phyloP scores from a whole-genome alignment of 305 asterid genomes.

The Solanum chacoense region DNA sequence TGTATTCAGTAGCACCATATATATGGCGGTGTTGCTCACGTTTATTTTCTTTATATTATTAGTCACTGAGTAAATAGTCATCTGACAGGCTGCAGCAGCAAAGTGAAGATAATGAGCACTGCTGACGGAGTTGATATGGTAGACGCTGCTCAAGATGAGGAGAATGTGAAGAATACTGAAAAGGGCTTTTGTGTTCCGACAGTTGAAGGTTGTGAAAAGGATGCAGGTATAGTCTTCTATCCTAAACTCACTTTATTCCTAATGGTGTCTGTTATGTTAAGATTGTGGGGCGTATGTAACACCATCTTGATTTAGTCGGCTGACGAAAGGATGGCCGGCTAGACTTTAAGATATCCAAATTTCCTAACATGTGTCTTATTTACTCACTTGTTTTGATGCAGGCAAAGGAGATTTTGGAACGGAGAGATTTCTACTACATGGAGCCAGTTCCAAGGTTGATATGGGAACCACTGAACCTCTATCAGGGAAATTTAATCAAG shows the following conservation, averaged over 20 bases:
- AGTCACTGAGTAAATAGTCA: slow-evolving; percentile 8
- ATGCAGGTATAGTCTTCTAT: slow-evolving; percentile 21
- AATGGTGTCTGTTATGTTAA: neutral
- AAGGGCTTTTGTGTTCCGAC: slow-evolving; percentile 12
- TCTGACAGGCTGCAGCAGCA: slow-evolving; percentile 19
- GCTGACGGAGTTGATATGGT: neutral
- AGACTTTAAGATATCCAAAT: neutral
- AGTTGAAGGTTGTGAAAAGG: slow-evolving; percentile 19
- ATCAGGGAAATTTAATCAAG: slow-evolving; percentile 5
- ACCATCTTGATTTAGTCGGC: neutral
- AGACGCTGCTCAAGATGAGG: slow-evolving; percentile 11
- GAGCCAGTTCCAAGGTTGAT: slow-evolving; percentile 6
- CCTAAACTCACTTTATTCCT: neutral
- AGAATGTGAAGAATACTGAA: slow-evolving; percentile 5
- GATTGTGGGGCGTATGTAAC: neutral
- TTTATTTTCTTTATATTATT: neutral
- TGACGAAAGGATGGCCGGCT: neutral
- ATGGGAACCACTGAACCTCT: slow-evolving; percentile 6
- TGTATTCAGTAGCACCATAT: neutral
- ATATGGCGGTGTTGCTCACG: neutral
- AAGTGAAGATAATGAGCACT: slow-evolving; percentile 7
- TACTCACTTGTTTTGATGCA: slow-evolving; percentile 15
- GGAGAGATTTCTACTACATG: slow-evolving; percentile 4
- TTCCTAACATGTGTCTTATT: slow-evolving; percentile 1
- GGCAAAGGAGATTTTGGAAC: slow-evolving; percentile 8